Base-by-base conservation (phyloP, 2,329 filamentous ascomycete species). In the Sarocladiaceae sp. region DNA sequence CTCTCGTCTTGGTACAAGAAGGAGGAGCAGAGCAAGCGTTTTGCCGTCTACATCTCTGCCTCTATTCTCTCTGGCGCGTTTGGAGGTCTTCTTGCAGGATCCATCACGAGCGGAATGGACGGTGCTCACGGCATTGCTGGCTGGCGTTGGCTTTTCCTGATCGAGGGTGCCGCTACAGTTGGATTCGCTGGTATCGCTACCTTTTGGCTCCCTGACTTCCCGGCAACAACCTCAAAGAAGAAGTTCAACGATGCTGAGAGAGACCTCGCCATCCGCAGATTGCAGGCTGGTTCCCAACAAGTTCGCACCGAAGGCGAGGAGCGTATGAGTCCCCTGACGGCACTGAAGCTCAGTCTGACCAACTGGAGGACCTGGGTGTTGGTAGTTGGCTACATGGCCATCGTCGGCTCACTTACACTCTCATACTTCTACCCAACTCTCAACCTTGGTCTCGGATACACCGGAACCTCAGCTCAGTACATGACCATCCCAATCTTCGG, bases 151-250 rank as follows among this genome's bases (percentile, higher is more conserved):
- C 65, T 74, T 15, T 74, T 74, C 46, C 64, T 80, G 34, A 64
- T 78, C 15, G 74, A 80, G 62, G 82, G 81, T 2, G 65, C 83
- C 2, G 70, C 72, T 0, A 85, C 82, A 0, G 67, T 83, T 4
- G 16, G 83, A 3, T 83, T 52, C n/a, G 82, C 80, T 2, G 52
- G 81, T 5, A 59, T 67, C 2, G 75, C 73, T 4, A 81, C 78
- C 62, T 85, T 77, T 72, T 69, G 79, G 56, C 79, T 86, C 2
- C 74, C 82, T 49, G 82, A 88, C 55, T 87, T 83, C 55, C 84
- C 84, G 0, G 79, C 82, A 49, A 71, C 79, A 46, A 80, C 82
- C 5, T 50, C 51, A 1, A 45, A 43, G 19, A 45, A 39, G 6
- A 75, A 58, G 1, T 85, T 87, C 54, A 74, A 71, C 0, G 68